Percentiles rank a stretch among this genome's conserved stretches.
phyloP scores from a whole-genome alignment of 345 rosid species.

The Melaleuca alternifolia region DNA sequence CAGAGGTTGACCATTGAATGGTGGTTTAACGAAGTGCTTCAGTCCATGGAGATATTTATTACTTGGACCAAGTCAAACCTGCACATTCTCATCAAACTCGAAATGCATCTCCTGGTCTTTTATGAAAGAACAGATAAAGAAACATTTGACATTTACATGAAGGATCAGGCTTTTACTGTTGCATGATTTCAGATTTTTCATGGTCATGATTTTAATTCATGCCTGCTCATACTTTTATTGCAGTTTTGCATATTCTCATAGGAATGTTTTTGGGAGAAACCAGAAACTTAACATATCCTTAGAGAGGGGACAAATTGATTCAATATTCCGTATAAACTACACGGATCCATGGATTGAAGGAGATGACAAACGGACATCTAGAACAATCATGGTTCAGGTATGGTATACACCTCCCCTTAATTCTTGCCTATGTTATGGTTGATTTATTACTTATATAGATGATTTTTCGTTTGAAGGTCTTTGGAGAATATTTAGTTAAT shows the following conservation, averaged over 20 bases:
- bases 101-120: not conserved
- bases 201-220: not conserved
- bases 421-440: not conserved
- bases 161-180: not conserved
- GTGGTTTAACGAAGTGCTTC: not conserved
- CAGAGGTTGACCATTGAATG: not conserved
- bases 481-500: not conserved
- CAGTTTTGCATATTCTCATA: slow-evolving; percentile 97
- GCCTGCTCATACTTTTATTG: slow-evolving; percentile 9
- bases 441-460: not conserved
- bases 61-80: not conserved
- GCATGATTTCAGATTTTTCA: not conserved
- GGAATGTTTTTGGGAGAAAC: slow-evolving; percentile 88
- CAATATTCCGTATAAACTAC: slow-evolving; percentile 83
- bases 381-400: slow-evolving; percentile 93
- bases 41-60: not conserved
- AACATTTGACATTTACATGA: not conserved
- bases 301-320: slow-evolving; percentile 93
- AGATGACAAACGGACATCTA: slow-evolving; percentile 85
- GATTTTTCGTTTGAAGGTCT: not conserved
- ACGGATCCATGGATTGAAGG: slow-evolving; percentile 99
- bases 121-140: not conserved
- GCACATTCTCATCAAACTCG: not conserved
- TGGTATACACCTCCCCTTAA: not conserved
- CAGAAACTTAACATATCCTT: slow-evolving; percentile 84